These are phyloP conservation scores for Phytophthora pinifolia DNA, from an alignment of 352 stramenopile genomes.

Conservation along the genomic window DNA sequence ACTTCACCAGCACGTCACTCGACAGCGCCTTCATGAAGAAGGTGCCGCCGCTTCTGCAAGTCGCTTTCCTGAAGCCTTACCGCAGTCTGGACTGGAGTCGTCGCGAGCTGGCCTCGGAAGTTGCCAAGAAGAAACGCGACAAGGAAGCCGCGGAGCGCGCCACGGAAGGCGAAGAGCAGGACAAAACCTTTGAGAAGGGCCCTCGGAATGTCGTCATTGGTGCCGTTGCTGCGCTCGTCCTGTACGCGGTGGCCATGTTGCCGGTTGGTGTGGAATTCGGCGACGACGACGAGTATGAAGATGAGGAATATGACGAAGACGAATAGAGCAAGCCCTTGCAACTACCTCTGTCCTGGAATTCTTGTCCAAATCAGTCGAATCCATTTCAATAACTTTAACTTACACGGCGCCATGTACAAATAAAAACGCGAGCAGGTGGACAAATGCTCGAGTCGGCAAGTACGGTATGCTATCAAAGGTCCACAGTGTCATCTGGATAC, in stretches of 20 bases:
- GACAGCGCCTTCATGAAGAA: constrained; percentile 72
- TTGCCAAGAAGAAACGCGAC: constrained; percentile 53
- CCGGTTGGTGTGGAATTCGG: constrained; percentile 58
- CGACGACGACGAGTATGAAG: constrained; percentile 40
- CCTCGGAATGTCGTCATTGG: constrained; percentile 83
- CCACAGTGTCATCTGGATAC: constrained; percentile 44
- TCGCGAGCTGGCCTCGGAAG: constrained; percentile 58
- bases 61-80: constrained; percentile 79
- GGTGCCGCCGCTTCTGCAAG: constrained; percentile 50
- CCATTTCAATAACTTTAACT: constrained; percentile 49
- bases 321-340: too few relatives aligned
- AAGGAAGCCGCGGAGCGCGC: constrained; percentile 24
- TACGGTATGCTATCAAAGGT: constrained; percentile 29
- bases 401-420: constrained; percentile 44
- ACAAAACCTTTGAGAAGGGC: constrained; percentile 67
- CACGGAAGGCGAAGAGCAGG: constrained; percentile 20
- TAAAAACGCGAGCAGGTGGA: constrained; percentile 36
- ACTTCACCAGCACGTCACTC: constrained; percentile 43
- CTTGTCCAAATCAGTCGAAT: too few relatives aligned
- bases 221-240: constrained; percentile 58
- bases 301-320: constrained; percentile 49
- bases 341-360: too few relatives aligned
- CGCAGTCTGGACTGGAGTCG: constrained; percentile 83
- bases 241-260: constrained; percentile 73
- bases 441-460: constrained; percentile 8